Percentiles rank a stretch among this genome's conserved stretches.
Conservation (phyloP, 768 basidiomycete species). For the Filobasidium floriforme region DNA sequence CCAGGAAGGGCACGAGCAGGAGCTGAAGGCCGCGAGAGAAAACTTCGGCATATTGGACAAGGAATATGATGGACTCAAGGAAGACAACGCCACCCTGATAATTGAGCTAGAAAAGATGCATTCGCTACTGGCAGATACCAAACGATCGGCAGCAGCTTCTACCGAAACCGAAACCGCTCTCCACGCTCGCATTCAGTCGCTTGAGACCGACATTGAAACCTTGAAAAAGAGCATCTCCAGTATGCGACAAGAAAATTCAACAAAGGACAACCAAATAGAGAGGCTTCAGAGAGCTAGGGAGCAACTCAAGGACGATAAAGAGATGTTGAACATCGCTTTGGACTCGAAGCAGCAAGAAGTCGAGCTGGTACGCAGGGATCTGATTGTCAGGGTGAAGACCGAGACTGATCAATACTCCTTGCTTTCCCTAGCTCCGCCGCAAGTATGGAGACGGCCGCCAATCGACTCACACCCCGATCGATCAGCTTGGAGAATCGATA, state of each 20-base stretch:
- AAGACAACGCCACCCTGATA: background rate
- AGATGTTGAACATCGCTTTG: conserved; percentile 80
- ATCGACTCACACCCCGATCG: background rate
- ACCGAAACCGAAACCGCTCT: background rate
- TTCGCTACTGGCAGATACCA: background rate
- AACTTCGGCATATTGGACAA: too few relatives aligned
- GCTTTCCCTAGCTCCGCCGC: background rate
- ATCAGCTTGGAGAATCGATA: conserved; percentile 4
- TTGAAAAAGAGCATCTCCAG: background rate
- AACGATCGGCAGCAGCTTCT: background rate
- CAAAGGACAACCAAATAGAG: conserved; percentile 70
- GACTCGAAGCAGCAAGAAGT: conserved; percentile 93
- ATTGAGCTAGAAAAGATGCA: background rate
- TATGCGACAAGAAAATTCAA: conserved; percentile 68
- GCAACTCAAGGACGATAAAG: conserved; percentile 66
- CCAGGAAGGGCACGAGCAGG: background rate
- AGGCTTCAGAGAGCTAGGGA: conserved; percentile 62
- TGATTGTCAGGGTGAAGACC: background rate
- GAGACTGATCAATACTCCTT: background rate
- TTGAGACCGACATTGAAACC: background rate
- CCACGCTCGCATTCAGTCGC: background rate
- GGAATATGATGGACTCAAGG: background rate
- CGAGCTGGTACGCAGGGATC: conserved; percentile 59
- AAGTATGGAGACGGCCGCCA: background rate
- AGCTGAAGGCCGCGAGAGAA: background rate